Conservation (phyloP, 2,329 filamentous ascomycete species). For the Torrubiella hemipterigena region DNA sequence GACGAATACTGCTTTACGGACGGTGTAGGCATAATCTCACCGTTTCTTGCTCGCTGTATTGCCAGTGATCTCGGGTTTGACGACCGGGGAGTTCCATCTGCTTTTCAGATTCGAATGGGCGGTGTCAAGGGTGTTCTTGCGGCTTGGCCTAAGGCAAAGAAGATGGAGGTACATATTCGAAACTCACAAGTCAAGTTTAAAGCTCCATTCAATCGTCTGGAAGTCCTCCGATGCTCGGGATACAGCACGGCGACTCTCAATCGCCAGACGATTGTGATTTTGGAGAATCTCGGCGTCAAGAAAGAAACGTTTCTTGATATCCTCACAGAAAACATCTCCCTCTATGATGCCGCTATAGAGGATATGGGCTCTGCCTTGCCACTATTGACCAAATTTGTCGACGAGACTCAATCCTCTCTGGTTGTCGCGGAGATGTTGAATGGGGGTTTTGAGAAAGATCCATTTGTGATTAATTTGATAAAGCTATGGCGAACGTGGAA, state of each 20-base stretch:
- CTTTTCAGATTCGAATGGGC: conserved; percentile 83
- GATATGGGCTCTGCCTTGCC: conserved; percentile 51
- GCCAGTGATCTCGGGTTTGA: conserved; percentile 55
- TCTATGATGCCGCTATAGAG: conserved; percentile 58
- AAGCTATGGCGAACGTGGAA: conserved; percentile 82
- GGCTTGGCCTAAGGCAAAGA: conserved; percentile 56
- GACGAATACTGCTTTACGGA: conserved; percentile 72
- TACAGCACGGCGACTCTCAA: conserved; percentile 74
- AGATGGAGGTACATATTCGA: conserved; percentile 63
- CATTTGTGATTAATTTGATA: conserved; percentile 70
- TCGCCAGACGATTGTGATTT: conserved; percentile 77
- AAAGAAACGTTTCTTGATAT: conserved; percentile 55
- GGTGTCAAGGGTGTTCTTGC: conserved; percentile 85
- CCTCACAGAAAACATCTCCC: conserved; percentile 52
- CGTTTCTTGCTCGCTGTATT: conserved; percentile 61
- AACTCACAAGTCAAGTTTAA: conserved; percentile 82
- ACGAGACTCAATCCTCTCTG: conserved; percentile 73
- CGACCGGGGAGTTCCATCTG: conserved; percentile 54
- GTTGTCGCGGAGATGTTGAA: conserved; percentile 63
- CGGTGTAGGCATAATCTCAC: conserved; percentile 86
- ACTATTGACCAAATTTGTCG: conserved; percentile 63
- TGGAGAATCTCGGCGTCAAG: conserved; percentile 64
- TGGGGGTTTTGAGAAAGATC: conserved; percentile 76
- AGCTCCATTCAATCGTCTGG: conserved; percentile 57
- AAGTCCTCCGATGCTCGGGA: conserved; percentile 73